phyloP scores from a whole-genome alignment of 257 asterid genomes.

The Datura wrightii region DNA sequence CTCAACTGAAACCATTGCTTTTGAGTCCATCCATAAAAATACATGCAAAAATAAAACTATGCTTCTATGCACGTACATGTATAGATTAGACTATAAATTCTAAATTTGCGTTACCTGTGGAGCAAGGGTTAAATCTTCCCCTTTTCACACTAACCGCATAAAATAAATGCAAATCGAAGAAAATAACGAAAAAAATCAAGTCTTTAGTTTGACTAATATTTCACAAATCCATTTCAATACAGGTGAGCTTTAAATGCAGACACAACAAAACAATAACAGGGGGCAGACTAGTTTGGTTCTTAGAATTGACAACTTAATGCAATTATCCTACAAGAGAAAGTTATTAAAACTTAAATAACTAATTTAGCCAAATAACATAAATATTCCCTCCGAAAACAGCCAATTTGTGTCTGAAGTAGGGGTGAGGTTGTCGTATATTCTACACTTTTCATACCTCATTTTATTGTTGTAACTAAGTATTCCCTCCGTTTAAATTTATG shows the following conservation, averaged over 20 bases:
- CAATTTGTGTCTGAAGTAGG: too few species aligned
- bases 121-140: neutral
- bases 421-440: too few species aligned
- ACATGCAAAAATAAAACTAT: neutral
- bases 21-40: neutral
- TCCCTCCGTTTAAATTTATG: too few species aligned
- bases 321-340: neutral
- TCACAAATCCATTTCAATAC: slow-evolving; percentile 12
- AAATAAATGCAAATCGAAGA: neutral
- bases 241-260: neutral
- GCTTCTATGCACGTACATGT: neutral
- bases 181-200: neutral
- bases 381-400: too few species aligned
- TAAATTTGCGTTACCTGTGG: neutral
- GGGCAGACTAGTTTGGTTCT: neutral
- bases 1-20: neutral
- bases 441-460: too few species aligned
- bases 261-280: neutral
- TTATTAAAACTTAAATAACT: neutral
- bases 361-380: neutral
- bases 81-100: neutral
- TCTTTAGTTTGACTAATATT: neutral
- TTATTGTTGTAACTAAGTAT: too few species aligned
- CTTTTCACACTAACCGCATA: neutral
- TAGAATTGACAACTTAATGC: neutral